Percentiles rank a stretch among this genome's conserved stretches.
Evolutionary conservation across 2,329 filamentous ascomycete species (phyloP).

Genomic region (Fusarium gaditjirri): DNA sequence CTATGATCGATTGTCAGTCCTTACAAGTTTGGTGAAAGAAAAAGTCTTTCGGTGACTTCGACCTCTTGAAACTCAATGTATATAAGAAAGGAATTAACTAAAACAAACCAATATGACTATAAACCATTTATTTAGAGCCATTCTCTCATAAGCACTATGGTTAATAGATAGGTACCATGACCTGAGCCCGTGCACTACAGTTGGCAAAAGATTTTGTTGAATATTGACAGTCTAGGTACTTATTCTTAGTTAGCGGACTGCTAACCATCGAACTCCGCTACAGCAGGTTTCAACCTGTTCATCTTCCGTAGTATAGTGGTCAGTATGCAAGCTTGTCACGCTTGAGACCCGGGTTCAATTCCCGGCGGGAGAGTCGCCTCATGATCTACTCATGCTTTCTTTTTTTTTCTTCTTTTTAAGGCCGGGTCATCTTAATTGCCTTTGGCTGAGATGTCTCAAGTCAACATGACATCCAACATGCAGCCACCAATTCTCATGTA

Average conservation of each 20-base stretch:
- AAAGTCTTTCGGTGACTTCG: background rate
- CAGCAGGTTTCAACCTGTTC: background rate
- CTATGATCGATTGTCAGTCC: background rate
- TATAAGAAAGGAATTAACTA: too few species aligned
- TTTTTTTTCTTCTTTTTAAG: background rate
- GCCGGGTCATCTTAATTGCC: too few species aligned
- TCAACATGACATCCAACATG: too few species aligned
- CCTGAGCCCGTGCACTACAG: accelerated
- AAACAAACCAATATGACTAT: accelerated
- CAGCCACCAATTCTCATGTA: too few species aligned
- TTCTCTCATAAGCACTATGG: too few species aligned
- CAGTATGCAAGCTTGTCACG: conserved; percentile 3
- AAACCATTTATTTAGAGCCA: accelerated
- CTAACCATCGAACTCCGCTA: background rate
- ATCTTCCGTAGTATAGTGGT: conserved; percentile 11
- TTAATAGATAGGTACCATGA: too few species aligned
- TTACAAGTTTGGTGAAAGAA: accelerated
- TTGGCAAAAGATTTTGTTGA: accelerated
- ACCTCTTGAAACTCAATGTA: accelerated
- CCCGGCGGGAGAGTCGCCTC: background rate
- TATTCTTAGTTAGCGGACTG: accelerated
- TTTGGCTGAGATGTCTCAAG: too few species aligned
- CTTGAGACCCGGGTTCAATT: conserved; percentile 2
- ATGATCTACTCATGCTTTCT: background rate
- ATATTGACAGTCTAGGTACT: accelerated